phyloP scores from a whole-genome alignment of 139 green algal species.

The Ettlia oleoabundans region DNA sequence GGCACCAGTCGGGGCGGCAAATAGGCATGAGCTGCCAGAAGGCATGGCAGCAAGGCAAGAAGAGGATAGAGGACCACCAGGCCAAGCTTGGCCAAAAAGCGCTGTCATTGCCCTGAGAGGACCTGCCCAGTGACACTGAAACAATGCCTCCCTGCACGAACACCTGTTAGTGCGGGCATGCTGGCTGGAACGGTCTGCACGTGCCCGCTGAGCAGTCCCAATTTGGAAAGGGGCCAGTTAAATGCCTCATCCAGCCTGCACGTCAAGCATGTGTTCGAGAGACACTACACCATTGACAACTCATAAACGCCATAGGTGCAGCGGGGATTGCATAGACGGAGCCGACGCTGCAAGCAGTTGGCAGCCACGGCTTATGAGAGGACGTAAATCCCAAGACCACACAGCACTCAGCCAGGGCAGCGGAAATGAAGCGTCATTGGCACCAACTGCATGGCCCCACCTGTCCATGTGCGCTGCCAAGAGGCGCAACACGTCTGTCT shows the following conservation, averaged over 20 bases:
- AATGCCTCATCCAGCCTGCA: constrained; percentile 34
- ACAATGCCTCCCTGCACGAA: background rate
- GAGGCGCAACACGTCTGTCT: constrained; percentile 45
- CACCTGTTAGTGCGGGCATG: constrained; percentile 29
- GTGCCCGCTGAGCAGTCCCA: constrained; percentile 27
- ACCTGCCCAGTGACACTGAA: background rate
- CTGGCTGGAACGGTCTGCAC: constrained; percentile 23
- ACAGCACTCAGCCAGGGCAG: no score
- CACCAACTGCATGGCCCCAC: no score
- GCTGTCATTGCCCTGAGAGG: no score
- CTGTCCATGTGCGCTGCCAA: constrained; percentile 28
- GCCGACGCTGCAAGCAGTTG: no score
- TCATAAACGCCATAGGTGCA: no score
- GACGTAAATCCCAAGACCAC: no score
- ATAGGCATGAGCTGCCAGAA: background rate
- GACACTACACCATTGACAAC: no score
- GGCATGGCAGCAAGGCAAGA: background rate
- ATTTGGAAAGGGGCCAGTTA: background rate
- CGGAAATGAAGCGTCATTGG: no score
- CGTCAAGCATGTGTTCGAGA: background rate
- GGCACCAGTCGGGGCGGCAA: background rate
- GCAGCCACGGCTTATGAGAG: no score
- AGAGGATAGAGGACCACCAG: no score
- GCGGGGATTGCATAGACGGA: no score
- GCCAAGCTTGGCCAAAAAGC: no score